Percentiles rank a stretch among this genome's conserved stretches.
phyloP scores from a whole-genome alignment of 352 stramenopile species.

The Pythium scleroteichum region DNA sequence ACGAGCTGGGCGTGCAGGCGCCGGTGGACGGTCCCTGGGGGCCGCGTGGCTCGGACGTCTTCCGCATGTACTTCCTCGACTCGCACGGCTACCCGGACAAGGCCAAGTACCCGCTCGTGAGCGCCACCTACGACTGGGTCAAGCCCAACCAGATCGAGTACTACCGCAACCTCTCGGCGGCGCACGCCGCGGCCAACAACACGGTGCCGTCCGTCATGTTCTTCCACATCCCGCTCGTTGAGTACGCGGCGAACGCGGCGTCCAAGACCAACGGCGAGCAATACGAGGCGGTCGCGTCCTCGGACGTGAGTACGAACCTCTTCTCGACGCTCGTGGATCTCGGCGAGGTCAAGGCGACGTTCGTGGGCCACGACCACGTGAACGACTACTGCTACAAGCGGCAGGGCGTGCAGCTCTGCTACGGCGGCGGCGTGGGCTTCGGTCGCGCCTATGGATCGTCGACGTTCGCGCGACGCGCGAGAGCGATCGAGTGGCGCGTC shows the following conservation, averaged over 20 bases:
- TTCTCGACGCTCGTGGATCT: constrained; percentile 25
- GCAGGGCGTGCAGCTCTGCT: constrained; percentile 20
- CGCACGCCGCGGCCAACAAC: constrained; percentile 15
- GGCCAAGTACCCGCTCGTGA: not conserved
- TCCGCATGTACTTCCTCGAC: constrained; percentile 78
- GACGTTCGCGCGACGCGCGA: constrained; percentile 10
- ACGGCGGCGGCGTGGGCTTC: constrained; percentile 30
- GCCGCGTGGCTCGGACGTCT: constrained; percentile 31
- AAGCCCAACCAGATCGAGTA: constrained; percentile 25
- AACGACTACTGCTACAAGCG: constrained; percentile 33
- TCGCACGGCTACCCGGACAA: constrained; percentile 41
- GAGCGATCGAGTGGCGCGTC: constrained; percentile 24
- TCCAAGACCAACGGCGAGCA: constrained; percentile 5
- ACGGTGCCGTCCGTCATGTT: constrained; percentile 30
- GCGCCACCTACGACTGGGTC: constrained; percentile 21
- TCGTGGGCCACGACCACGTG: constrained; percentile 21
- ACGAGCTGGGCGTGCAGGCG: constrained; percentile 50
- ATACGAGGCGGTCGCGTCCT: not conserved
- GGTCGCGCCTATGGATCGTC: constrained; percentile 18
- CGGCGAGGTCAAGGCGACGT: constrained; percentile 35
- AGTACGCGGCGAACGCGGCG: constrained; percentile 10
- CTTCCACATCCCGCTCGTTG: constrained; percentile 26
- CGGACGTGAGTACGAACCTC: constrained; percentile 15
- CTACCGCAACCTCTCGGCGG: constrained; percentile 18
- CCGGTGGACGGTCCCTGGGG: constrained; percentile 45